Conservation (phyloP, 1,284 basidiomycete species). For the Irpex sp. region DNA sequence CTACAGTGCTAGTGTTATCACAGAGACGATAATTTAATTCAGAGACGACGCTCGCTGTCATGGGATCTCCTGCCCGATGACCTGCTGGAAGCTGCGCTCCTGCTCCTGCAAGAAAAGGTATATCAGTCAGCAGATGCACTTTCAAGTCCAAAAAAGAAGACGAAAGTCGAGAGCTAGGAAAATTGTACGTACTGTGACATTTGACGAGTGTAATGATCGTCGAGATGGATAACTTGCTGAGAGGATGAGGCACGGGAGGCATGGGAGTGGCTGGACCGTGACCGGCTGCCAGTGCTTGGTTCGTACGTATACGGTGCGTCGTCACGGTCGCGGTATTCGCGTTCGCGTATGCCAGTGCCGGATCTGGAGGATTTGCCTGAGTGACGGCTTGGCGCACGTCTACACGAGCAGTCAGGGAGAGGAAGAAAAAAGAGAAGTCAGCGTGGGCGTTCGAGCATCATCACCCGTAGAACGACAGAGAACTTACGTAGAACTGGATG, state of each 20-base stretch:
- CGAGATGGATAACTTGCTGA: conserved; percentile 7
- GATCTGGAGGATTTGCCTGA: conserved; percentile 6
- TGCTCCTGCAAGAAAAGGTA: neutral
- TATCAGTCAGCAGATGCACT: too few relatives aligned
- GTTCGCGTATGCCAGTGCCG: neutral
- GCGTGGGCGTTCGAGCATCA: neutral
- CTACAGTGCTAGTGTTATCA: neutral
- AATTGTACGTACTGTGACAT: conserved; percentile 3
- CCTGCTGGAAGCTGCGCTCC: conserved; percentile 11
- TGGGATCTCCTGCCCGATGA: conserved; percentile 12
- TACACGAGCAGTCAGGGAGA: neutral
- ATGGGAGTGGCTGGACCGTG: conserved; percentile 1
- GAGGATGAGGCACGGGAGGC: conserved; percentile 2
- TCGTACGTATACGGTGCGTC: neutral
- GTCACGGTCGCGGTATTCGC: too few relatives aligned
- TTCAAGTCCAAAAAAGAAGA: too few relatives aligned
- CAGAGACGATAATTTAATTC: neutral
- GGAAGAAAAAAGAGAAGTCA: neutral
- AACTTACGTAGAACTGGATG: neutral
- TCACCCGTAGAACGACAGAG: too few relatives aligned
- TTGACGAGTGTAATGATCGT: conserved; percentile 4
- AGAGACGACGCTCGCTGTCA: conserved; percentile 4
- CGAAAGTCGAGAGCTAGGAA: too few relatives aligned
- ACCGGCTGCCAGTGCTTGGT: neutral
- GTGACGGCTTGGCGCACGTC: conserved; percentile 1